Evolutionary conservation across 352 stramenopile species (phyloP), one percentile per base, ranked within the genome.

Genomic region (Globisporangium cederbergense): DNA sequence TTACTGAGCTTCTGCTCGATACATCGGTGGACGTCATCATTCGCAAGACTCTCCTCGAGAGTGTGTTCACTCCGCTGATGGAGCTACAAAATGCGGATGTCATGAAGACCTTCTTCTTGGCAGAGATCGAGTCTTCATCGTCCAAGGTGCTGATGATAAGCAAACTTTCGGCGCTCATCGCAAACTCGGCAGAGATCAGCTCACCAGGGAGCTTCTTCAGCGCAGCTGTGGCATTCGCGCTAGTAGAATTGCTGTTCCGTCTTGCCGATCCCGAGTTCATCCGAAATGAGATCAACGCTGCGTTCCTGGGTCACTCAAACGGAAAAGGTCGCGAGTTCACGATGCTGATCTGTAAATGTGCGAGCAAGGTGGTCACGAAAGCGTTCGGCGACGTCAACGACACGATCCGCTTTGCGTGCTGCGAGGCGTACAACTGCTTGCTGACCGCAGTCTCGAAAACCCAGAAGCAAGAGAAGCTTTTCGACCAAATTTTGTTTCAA

Each of bases 391-490:
- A 75, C 8, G 20, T 72, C 34, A 76, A 64, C 30, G 77, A 86
- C 14, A 72, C 71, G 8, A 66, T 68, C 11, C 73, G 77, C 6
- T 80, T 89, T 56, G 51, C 73, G 34, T 89, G 77, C 51, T 87
- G 75, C 58, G 78, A 82, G 55, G 86, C 86, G 22, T 95, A 93
- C 57, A 79, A 74, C 34, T 95, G 86, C 65, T 64, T 95, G 16
- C 71, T 93, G 13, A 89, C 77, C 2, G 86, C 84, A 3, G 83
- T 95, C 25, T 89, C 84, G 1, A 79, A 80, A 36, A 93, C 86
- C 7, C 86, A 95, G 70, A 95, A 91, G 28, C 82, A 93, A 49
- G 84, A 95, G 49, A 95, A 95, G 58, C 89, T 95, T 60, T 95
- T 87, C 54, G 84, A 91, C 58, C 86, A 95, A 65, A 88, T 95